These are phyloP conservation scores for Rutidosis leptorrhynchoides DNA, from an alignment of 129 eudicot species.

Conservation along the genomic window DNA sequence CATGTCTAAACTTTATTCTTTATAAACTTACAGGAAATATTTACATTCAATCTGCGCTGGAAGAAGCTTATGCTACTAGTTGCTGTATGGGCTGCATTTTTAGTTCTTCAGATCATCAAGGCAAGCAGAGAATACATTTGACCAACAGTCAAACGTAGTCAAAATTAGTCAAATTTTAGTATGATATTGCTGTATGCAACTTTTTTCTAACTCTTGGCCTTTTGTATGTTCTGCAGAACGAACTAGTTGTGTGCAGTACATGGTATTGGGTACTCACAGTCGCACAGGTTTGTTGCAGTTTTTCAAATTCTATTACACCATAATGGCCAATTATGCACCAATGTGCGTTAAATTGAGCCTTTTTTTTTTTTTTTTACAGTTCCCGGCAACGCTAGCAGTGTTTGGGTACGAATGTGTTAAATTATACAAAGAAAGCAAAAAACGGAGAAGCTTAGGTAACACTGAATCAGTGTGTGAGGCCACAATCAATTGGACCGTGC, in stretches of 20 bases:
- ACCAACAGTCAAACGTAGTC: no score
- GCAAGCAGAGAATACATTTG: constrained; percentile 39
- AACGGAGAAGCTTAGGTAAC: constrained; percentile 55
- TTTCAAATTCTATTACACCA: background rate
- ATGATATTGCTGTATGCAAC: no score
- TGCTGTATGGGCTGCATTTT: constrained; percentile 68
- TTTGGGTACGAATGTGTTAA: constrained; percentile 69
- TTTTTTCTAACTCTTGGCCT: background rate
- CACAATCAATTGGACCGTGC: constrained; percentile 66
- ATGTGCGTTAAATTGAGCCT: background rate
- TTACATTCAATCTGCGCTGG: constrained; percentile 56
- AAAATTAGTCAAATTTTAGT: no score
- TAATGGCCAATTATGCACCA: constrained; percentile 1
- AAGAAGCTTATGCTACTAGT: constrained; percentile 55
- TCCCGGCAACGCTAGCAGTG: constrained; percentile 78
- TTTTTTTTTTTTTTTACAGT: constrained; percentile 36
- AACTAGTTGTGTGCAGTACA: constrained; percentile 55
- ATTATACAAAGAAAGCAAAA: constrained; percentile 63
- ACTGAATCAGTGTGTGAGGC: constrained; percentile 75
- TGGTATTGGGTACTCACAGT: constrained; percentile 82
- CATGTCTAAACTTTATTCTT: background rate
- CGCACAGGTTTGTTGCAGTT: constrained; percentile 55
- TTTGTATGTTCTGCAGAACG: constrained; percentile 52
- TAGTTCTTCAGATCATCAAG: constrained; percentile 79
- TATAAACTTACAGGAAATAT: constrained; percentile 51